These are phyloP conservation scores for Fusarium duplospermum DNA, from an alignment of 2,329 filamentous ascomycete genomes.

Conservation along the genomic window DNA sequence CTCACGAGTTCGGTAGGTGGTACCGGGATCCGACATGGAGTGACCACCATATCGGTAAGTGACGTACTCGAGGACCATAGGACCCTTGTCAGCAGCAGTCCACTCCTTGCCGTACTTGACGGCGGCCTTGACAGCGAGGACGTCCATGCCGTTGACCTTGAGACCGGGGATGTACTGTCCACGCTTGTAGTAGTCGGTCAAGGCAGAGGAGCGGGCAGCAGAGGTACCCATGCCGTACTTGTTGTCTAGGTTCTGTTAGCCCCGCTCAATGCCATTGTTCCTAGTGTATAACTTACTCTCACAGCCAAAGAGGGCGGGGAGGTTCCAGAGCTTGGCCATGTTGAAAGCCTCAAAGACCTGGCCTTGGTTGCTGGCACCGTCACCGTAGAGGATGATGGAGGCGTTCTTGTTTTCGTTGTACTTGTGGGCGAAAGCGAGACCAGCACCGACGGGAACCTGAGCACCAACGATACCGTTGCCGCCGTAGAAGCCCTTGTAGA, in stretches of 20 bases:
- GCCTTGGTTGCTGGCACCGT: slow-evolving; percentile 98
- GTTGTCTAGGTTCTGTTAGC: slow-evolving; percentile 77
- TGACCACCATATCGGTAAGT: slow-evolving; percentile 99
- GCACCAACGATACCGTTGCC: slow-evolving; percentile 99
- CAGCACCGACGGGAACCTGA: slow-evolving; percentile 96
- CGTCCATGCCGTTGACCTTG: slow-evolving; percentile 99
- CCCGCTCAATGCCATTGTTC: neutral
- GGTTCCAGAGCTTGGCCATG: slow-evolving; percentile 99
- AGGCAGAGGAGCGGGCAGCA: slow-evolving; percentile 89
- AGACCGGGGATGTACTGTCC: slow-evolving; percentile 99
- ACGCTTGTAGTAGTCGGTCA: slow-evolving; percentile 99
- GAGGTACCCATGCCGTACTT: slow-evolving; percentile 99
- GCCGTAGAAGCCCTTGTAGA: slow-evolving; percentile 96
- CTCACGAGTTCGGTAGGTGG: slow-evolving; percentile 98
- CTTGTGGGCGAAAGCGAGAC: slow-evolving; percentile 96
- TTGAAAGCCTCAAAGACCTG: slow-evolving; percentile 99
- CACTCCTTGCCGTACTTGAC: slow-evolving; percentile 94
- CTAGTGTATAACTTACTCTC: slow-evolving; percentile 79
- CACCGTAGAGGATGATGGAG: slow-evolving; percentile 92
- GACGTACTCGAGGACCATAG: slow-evolving; percentile 97
- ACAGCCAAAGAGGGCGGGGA: slow-evolving; percentile 95
- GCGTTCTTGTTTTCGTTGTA: slow-evolving; percentile 90
- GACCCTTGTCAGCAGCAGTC: slow-evolving; percentile 84
- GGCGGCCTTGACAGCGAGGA: slow-evolving; percentile 96
- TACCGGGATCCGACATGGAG: slow-evolving; percentile 99